Base-by-base conservation (phyloP, 257 asterid species). In the Cinchona pubescens region DNA sequence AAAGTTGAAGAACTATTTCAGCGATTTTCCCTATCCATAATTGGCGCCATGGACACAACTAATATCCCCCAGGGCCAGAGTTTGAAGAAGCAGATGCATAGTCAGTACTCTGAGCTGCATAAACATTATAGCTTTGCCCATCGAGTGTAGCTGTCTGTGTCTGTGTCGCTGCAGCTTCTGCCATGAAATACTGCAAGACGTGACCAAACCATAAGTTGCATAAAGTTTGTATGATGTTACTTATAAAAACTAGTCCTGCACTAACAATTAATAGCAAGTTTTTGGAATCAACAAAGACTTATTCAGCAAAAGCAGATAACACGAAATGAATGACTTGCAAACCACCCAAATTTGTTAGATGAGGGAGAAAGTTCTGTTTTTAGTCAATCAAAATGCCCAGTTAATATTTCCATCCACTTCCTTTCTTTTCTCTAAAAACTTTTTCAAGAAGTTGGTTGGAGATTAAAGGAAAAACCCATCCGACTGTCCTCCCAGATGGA, bases 111-210 rank as follows among this genome's bases (percentile, higher is more conserved):
- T 86, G 90, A 56, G 80, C 85, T 25, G 83, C 88, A 67, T 90
- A 90, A 62, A 90, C 68, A 85, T 82, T 89, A 78, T 89, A 94
- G 32, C 77, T 82, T 71, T 86, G 98, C 61, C 90, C 98, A 16
- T 79, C 77, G 23, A 90, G 68, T 63, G 89, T 79, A 34, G 88
- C 85, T 13, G 85, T 76, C 79, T 85, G 97, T 13, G 83, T 49
- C 80, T 85, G 96, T 34, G 83, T 61, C 46, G 88, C 89, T 62
- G 89, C 92, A 75, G 97, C 98, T 64, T 88, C 92, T n/a, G 88
- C 88, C 92, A 92, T 90, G 87, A 84, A 90, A 84, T 92, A 90
- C 98, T 94, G 93, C 86, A 68, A 61, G n/a, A 46, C 21, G 13
- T 29, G 21, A 69, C 56, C 64, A 55, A 55, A 45, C 27, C 27